phyloP scores from a whole-genome alignment of 2,329 filamentous ascomycete genomes.

The Colletotrichum zoysiae region DNA sequence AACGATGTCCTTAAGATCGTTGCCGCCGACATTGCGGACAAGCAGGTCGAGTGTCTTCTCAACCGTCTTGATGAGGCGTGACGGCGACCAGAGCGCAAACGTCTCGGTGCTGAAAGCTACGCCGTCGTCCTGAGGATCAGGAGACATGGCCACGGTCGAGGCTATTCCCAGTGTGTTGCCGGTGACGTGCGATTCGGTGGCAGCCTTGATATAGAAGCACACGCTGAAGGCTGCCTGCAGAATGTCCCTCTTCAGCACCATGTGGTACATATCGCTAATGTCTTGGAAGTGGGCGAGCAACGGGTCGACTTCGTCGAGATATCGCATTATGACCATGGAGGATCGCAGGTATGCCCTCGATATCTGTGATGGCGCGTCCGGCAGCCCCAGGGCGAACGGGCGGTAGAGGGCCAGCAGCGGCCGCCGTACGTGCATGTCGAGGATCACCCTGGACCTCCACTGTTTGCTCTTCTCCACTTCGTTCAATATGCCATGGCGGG shows the following conservation, averaged over 20 bases:
- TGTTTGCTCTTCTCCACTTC: slow-evolving; percentile 61
- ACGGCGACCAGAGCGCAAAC: slow-evolving; percentile 57
- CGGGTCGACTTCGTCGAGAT: slow-evolving; percentile 67
- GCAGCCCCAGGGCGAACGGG: slow-evolving; percentile 65
- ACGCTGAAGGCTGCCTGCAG: slow-evolving; percentile 67
- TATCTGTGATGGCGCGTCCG: slow-evolving; percentile 64
- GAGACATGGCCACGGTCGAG: slow-evolving; percentile 50
- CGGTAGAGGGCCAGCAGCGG: slow-evolving; percentile 66
- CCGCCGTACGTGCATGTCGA: slow-evolving; percentile 67
- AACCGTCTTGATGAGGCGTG: slow-evolving; percentile 57
- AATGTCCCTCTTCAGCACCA: slow-evolving; percentile 66
- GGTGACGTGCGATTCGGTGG: slow-evolving; percentile 42
- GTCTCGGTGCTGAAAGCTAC: slow-evolving; percentile 51
- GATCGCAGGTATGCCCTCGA: slow-evolving; percentile 65
- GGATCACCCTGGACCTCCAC: slow-evolving; percentile 64
- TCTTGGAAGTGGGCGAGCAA: slow-evolving; percentile 59
- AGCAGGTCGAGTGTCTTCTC: slow-evolving; percentile 62
- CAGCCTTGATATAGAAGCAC: slow-evolving; percentile 65
- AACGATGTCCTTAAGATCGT: slow-evolving; percentile 64
- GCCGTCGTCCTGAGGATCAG: slow-evolving; percentile 52
- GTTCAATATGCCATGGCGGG: slow-evolving; percentile 58
- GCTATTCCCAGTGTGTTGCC: slow-evolving; percentile 34
- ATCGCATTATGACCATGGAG: slow-evolving; percentile 67
- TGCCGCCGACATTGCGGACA: slow-evolving; percentile 60
- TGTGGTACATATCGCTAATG: slow-evolving; percentile 65